These are phyloP conservation scores for Colletotrichum liaoningense DNA, from an alignment of 2,329 filamentous ascomycete genomes.

Conservation along the genomic window DNA sequence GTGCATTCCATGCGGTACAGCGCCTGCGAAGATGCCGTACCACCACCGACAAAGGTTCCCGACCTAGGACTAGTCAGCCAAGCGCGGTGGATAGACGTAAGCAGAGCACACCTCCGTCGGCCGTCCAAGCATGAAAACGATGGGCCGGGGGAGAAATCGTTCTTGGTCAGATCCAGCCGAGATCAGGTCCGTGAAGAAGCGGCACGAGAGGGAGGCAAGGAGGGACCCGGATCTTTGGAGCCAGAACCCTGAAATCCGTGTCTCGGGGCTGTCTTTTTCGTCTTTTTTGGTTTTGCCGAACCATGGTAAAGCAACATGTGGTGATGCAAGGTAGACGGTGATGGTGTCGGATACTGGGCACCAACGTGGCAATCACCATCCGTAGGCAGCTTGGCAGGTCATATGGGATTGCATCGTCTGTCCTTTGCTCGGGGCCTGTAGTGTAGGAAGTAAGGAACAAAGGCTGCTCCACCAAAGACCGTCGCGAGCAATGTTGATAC, in stretches of 20 bases:
- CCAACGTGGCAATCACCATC: no score
- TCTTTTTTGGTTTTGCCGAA: neutral
- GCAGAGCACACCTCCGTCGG: neutral
- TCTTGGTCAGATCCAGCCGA: neutral
- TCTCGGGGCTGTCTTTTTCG: neutral
- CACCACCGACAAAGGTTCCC: neutral
- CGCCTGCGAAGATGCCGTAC: conserved; percentile 2
- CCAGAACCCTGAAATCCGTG: neutral
- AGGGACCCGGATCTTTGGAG: neutral
- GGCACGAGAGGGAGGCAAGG: neutral
- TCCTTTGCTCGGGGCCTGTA: neutral
- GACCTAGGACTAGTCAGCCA: neutral
- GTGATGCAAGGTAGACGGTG: neutral
- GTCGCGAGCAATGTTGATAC: neutral
- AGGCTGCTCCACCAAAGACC: neutral
- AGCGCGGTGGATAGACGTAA: neutral
- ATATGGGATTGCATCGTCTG: neutral
- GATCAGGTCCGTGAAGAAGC: neutral
- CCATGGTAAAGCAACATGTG: neutral
- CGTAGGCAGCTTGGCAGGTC: neutral
- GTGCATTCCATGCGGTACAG: conserved; percentile 27
- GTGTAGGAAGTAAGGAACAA: neutral
- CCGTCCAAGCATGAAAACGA: neutral
- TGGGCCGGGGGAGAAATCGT: neutral
- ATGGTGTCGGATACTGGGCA: neutral